Evolutionary conservation across 371 early-diverging fungal species (phyloP).

Genomic region (Mucor saturninus): DNA sequence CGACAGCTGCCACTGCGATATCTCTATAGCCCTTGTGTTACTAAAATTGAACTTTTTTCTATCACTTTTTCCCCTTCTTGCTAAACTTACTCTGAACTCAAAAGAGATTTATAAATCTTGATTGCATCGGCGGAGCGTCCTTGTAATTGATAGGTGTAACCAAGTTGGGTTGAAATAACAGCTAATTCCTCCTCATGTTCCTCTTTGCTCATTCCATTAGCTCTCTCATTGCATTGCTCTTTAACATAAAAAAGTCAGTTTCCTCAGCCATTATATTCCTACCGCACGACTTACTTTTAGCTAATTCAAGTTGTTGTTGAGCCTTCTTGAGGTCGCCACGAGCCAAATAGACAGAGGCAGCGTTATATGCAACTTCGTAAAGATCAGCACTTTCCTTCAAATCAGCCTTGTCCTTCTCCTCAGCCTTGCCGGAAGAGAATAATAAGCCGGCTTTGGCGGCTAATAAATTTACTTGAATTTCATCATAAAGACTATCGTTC

Average conservation of each 20-base stretch:
- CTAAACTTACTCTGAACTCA: slow-evolving; percentile 60
- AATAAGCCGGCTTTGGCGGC: slow-evolving; percentile 71
- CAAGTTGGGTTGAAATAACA: slow-evolving; percentile 72
- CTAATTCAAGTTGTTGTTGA: slow-evolving; percentile 56
- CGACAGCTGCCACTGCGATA: slow-evolving; percentile 63
- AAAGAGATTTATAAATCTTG: slow-evolving; percentile 65
- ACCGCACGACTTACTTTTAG: slow-evolving; percentile 52
- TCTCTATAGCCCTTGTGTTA: slow-evolving; percentile 34
- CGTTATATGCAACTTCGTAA: slow-evolving; percentile 76
- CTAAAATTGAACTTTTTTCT: not conserved
- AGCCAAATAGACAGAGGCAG: slow-evolving; percentile 67
- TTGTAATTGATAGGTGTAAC: slow-evolving; percentile 72
- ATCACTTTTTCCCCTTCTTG: too few relatives aligned
- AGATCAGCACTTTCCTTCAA: slow-evolving; percentile 37
- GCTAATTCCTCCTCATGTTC: slow-evolving; percentile 76
- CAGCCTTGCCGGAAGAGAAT: slow-evolving; percentile 39
- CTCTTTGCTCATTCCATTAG: slow-evolving; percentile 53
- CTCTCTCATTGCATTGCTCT: slow-evolving; percentile 47
- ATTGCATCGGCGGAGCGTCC: slow-evolving; percentile 63
- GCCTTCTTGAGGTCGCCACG: slow-evolving; percentile 59
- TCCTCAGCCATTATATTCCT: not conserved
- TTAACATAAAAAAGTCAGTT: not conserved
- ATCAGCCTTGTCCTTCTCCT: slow-evolving; percentile 26
- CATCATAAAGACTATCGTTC: slow-evolving; percentile 36
- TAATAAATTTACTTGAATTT: slow-evolving; percentile 60